Evolutionary conservation across 495 filamentous ascomycete species (phyloP).

Genomic region (Penicillium silybi): DNA sequence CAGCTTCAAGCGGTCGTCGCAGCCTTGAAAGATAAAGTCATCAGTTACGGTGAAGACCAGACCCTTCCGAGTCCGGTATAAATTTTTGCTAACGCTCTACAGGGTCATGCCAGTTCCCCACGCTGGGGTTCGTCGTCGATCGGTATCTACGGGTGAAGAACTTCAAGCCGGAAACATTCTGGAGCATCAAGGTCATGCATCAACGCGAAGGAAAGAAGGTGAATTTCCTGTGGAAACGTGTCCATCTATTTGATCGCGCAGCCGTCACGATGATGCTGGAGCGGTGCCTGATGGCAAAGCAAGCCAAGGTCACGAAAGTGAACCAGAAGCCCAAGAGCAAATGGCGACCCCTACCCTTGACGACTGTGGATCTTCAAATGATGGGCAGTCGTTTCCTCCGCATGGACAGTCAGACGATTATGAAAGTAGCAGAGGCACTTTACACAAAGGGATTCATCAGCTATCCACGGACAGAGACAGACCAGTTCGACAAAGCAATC

Average conservation of each 20-base stretch:
- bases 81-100: conserved; percentile 15
- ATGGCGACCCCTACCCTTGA: conserved; percentile 89
- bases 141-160: conserved; percentile 88
- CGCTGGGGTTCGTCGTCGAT: conserved; percentile 94
- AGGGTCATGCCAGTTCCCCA: conserved; percentile 97
- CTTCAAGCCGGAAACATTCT: conserved; percentile 90
- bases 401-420: conserved; percentile 81
- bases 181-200: conserved; percentile 83
- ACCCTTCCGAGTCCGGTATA: background rate
- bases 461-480: conserved; percentile 95
- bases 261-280: conserved; percentile 80
- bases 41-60: conserved; percentile 74
- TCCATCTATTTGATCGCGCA: conserved; percentile 83
- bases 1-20: conserved; percentile 65
- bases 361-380: conserved; percentile 98
- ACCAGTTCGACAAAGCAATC: conserved; percentile 90
- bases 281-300: conserved; percentile 71
- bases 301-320: conserved; percentile 75
- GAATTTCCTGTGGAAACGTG: conserved; percentile 77
- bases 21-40: conserved; percentile 54
- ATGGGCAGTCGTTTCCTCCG: conserved; percentile 81
- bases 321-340: conserved; percentile 89
- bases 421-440: conserved; percentile 76
- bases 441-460: conserved; percentile 96
- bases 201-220: conserved; percentile 73